These are phyloP conservation scores for Aspergillus versicolor DNA, from an alignment of 2,329 filamentous ascomycete genomes.

Conservation along the genomic window DNA sequence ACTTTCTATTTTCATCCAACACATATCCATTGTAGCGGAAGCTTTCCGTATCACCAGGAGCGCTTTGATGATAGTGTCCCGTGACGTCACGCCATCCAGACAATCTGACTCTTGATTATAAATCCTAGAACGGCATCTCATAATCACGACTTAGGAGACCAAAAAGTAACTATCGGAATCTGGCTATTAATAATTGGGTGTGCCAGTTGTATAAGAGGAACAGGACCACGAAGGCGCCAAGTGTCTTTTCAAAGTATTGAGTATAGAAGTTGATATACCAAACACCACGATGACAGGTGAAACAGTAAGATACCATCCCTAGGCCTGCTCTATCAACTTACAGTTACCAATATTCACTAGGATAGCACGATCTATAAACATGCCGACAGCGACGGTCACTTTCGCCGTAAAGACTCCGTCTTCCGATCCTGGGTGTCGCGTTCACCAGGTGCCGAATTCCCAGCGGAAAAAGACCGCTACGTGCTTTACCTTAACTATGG, in stretches of 20 bases:
- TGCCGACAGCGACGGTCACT: constrained; percentile 51
- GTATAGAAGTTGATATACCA: neutral
- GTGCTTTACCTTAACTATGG: constrained; percentile 60
- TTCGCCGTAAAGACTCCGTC: constrained; percentile 52
- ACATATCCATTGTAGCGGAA: neutral
- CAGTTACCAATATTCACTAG: constrained; percentile 4
- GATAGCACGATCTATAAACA: constrained; percentile 28
- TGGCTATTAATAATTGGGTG: neutral
- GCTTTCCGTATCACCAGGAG: neutral
- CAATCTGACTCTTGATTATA: neutral
- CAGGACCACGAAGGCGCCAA: neutral
- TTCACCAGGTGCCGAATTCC: constrained; percentile 52
- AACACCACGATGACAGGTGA: neutral
- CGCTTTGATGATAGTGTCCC: neutral
- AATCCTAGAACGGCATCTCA: neutral
- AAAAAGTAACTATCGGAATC: no score
- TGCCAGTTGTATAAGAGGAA: neutral
- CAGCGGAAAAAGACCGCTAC: constrained; percentile 61
- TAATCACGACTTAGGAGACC: neutral
- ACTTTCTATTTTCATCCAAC: neutral
- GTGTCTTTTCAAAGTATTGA: neutral
- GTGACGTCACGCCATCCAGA: neutral
- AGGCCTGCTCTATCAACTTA: neutral
- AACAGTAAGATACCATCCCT: neutral
- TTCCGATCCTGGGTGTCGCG: constrained; percentile 59